These are phyloP conservation scores for Aspergillus sp. DNA, from an alignment of 2,329 filamentous ascomycete genomes.

Conservation along the genomic window DNA sequence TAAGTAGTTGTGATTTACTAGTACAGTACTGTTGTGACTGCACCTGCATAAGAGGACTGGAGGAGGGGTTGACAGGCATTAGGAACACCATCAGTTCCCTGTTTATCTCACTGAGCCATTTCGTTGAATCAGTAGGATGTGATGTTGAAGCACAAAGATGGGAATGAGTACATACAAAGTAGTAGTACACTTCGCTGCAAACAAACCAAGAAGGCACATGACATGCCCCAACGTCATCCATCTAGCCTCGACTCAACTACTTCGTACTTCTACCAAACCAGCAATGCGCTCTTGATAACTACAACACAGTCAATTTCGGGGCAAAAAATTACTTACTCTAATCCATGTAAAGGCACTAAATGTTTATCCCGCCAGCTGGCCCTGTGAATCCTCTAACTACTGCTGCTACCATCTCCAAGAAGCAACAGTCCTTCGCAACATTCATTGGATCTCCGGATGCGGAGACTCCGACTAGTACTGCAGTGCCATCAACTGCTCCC, in stretches of 20 bases:
- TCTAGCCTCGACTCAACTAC: not conserved
- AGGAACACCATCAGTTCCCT: not conserved
- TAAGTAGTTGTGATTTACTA: no score
- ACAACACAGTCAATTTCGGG: not conserved
- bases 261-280: not conserved
- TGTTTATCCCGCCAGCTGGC: not conserved
- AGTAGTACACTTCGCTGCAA: not conserved
- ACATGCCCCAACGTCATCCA: not conserved
- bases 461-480: not conserved
- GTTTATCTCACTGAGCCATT: no score
- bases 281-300: not conserved
- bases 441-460: conserved; percentile 4
- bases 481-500: not conserved
- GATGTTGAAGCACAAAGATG: not conserved
- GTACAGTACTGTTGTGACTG: conserved; percentile 10
- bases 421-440: not conserved
- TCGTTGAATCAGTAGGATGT: not conserved
- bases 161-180: not conserved
- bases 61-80: not conserved
- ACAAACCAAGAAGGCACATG: not conserved
- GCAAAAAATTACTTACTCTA: not conserved
- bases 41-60: conserved; percentile 8
- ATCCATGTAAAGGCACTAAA: not conserved
- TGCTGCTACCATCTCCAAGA: not conserved
- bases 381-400: not conserved